A percentile compares a stretch with the other conserved stretches of the same genome.
Conservation (phyloP, 108 stramenopile genomes). For the Skeletonema potamos region DNA sequence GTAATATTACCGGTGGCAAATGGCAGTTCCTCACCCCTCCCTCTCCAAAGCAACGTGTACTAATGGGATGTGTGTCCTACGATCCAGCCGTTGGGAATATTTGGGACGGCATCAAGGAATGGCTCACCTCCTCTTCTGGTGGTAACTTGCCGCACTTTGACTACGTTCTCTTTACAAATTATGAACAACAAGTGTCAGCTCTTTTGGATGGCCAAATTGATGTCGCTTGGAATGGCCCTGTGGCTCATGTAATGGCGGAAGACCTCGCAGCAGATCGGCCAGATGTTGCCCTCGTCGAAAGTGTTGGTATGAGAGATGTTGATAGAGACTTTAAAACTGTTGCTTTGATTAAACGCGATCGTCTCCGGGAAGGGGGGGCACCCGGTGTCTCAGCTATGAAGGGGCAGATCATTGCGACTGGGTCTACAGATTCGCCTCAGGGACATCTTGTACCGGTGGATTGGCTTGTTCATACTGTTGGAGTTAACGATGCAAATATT, state of each 20-base stretch:
- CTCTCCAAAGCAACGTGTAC: too few relatives aligned
- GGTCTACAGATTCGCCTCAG: constrained; percentile 32
- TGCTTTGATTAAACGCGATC: neutral
- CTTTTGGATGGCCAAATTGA: constrained; percentile 26
- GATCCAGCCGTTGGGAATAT: constrained; percentile 7
- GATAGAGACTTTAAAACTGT: constrained; percentile 41
- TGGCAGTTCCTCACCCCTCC: too few relatives aligned
- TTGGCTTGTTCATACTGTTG: constrained; percentile 2
- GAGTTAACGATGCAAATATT: neutral
- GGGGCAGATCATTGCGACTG: constrained; percentile 15
- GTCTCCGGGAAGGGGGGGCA: neutral
- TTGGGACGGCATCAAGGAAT: constrained; percentile 16
- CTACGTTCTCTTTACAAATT: constrained; percentile 31
- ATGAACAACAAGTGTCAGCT: constrained; percentile 31
- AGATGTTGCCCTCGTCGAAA: constrained; percentile 4
- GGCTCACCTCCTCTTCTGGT: neutral
- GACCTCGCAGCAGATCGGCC: neutral
- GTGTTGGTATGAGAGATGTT: constrained; percentile 40
- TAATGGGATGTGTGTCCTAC: too few relatives aligned
- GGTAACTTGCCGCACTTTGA: constrained; percentile 15
- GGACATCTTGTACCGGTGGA: constrained; percentile 36
- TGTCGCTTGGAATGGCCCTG: constrained; percentile 40
- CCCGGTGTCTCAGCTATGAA: neutral
- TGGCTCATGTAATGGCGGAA: constrained; percentile 44
- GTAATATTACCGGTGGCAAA: too few relatives aligned